Evolutionary conservation across 179 eudicot species (phyloP), one percentile per base, ranked within the genome.

Genomic region (Pouteria campechiana): DNA sequence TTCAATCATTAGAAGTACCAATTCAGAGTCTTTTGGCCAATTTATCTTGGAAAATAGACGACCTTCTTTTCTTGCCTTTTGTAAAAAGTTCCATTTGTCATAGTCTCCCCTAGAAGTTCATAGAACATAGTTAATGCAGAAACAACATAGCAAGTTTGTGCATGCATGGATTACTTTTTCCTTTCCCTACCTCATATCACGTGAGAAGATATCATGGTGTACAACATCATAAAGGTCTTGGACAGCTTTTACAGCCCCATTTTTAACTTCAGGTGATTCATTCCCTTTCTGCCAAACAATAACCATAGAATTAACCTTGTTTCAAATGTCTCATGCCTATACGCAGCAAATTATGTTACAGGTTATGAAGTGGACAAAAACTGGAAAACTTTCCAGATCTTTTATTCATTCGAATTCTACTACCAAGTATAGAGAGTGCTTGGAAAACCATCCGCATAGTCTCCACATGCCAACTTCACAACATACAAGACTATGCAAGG

Each of bases 221-320:
- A 92, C 63, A 52, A 75, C 93, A 71, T 92, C 99, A 66, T 92
- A 88, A 16, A 92, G 83, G 72, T 92, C 99, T 51, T 77, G 94
- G 52, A 83, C 68, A 54, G 99, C 94, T 74, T 92, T 88, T 38
- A 92, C 73, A 23, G 96, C 99, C 52, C 99, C 94, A 62, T 58
- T 80, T 46, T 72, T 66, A 39, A 75, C 78, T 62, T 80, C 94
- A 12, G 75, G 70, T 21, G 83, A 66, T 42, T 76, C 81, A 2
- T 55, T 61, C 45, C 70, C 80, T 92, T 72, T 88, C 99, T 92
- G 65, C n/a, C n/a, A n/a, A n/a, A n/a, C n/a, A n/a, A n/a, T n/a
- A n/a, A n/a, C n/a, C n/a, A n/a, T n/a, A n/a, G n/a, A n/a, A n/a
- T n/a, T n/a, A n/a, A n/a, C n/a, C n/a, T n/a, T n/a, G n/a, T n/a